A percentile compares a stretch with the other conserved stretches of the same genome.
These are phyloP conservation scores for Amoebophrya sp. DNA, from an alignment of 169 alveolate genomes.

Conservation along the genomic window DNA sequence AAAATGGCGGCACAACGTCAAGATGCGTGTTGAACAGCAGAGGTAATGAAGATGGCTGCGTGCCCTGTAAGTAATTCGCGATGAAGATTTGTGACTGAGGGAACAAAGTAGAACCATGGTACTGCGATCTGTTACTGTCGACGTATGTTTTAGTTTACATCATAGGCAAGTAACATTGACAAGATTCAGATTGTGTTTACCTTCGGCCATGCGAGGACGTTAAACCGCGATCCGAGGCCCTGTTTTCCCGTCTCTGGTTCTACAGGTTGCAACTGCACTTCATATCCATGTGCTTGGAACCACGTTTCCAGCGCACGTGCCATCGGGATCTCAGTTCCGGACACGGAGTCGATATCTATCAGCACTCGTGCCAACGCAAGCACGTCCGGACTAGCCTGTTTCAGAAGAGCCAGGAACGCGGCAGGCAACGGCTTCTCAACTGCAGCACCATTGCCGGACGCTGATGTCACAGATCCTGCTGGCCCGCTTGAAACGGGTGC, in stretches of 20 bases:
- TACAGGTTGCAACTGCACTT: not conserved
- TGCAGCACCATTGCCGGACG: not conserved
- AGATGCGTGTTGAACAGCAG: conserved; percentile 26
- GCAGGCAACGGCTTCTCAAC: not conserved
- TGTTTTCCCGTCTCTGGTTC: conserved; percentile 24
- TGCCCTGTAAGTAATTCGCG: too few relatives aligned
- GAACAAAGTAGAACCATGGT: too few relatives aligned
- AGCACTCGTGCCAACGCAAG: conserved; percentile 30
- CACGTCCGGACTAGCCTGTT: not conserved
- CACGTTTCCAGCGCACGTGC: not conserved
- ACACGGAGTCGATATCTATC: not conserved
- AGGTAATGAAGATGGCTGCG: too few relatives aligned
- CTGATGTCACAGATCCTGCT: not conserved
- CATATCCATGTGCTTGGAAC: not conserved
- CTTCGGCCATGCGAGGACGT: conserved; percentile 16
- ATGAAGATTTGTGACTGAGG: too few relatives aligned
- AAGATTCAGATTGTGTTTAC: not conserved
- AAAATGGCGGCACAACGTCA: conserved; percentile 31
- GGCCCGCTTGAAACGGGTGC: not conserved
- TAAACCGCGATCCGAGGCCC: not conserved
- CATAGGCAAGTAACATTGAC: too few relatives aligned
- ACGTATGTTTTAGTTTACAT: too few relatives aligned
- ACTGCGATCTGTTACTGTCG: too few relatives aligned
- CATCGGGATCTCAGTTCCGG: conserved; percentile 21
- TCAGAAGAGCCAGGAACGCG: not conserved